These are phyloP conservation scores for Hemisphaericaspora nanyangensis DNA, from an alignment of 805 yeast genomes.

Conservation along the genomic window DNA sequence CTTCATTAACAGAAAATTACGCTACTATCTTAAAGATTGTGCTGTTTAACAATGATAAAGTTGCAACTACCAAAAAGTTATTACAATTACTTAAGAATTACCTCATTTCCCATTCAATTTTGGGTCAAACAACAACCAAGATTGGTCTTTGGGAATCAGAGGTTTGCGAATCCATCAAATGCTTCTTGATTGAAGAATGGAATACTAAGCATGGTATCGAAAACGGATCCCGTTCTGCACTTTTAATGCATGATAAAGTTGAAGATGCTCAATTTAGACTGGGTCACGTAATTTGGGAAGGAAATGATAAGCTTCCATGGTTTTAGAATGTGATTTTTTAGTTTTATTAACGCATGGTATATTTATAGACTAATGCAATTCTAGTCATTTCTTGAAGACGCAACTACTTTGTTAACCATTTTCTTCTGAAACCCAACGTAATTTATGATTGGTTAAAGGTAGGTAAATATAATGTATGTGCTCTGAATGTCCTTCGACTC, in stretches of 20 bases:
- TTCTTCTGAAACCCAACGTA: too few relatives aligned
- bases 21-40: slow-evolving; percentile 26
- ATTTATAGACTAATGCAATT: not conserved
- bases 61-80: slow-evolving; percentile 13
- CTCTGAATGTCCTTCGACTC: too few relatives aligned
- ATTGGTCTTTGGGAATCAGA: slow-evolving; percentile 35
- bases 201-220: slow-evolving; percentile 20
- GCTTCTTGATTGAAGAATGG: slow-evolving; percentile 13
- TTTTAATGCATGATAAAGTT: slow-evolving; percentile 19
- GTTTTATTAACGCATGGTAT: too few relatives aligned
- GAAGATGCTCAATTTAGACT: slow-evolving; percentile 22
- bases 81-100: slow-evolving; percentile 8
- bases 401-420: too few relatives aligned
- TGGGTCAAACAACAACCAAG: slow-evolving; percentile 10
- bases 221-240: slow-evolving; percentile 35
- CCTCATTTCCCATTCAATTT: slow-evolving; percentile 8
- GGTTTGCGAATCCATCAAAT: slow-evolving; percentile 12
- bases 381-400: too few relatives aligned
- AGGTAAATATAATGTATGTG: too few relatives aligned
- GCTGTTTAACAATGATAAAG: slow-evolving; percentile 19
- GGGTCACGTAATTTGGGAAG: slow-evolving; percentile 37
- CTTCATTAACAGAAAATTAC: slow-evolving; percentile 14
- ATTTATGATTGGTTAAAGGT: too few relatives aligned
- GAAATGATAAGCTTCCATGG: slow-evolving; percentile 41
- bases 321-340: slow-evolving; percentile 17